phyloP scores from a whole-genome alignment of 2,329 filamentous ascomycete genomes.

The Ophiostoma sp. region DNA sequence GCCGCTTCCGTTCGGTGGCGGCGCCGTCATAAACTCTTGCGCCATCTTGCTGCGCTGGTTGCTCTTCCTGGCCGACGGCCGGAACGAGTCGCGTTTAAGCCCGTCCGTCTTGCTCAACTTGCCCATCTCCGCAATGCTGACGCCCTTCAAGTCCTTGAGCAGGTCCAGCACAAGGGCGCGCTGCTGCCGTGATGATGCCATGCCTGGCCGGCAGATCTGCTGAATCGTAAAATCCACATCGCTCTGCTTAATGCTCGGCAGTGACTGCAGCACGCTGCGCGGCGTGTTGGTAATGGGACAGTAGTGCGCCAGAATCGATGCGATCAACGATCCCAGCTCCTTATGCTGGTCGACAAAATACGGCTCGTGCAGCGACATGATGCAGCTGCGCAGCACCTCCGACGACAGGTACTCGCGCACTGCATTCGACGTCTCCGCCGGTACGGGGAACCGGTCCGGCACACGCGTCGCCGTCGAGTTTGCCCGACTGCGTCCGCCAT shows the following conservation, averaged over 20 bases:
- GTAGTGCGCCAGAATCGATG: conserved; percentile 75
- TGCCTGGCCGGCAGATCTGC: conserved; percentile 53
- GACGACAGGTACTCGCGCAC: conserved; percentile 87
- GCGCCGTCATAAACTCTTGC: conserved; percentile 60
- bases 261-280: conserved; percentile 65
- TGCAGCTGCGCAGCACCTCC: conserved; percentile 83
- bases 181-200: conserved; percentile 68
- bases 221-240: conserved; percentile 62
- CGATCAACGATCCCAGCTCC: conserved; percentile 82
- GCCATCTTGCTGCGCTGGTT: conserved; percentile 53
- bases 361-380: conserved; percentile 85
- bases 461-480: conserved; percentile 23
- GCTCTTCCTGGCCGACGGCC: conserved; percentile 37
- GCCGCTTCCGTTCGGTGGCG: conserved; percentile 28
- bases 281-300: conserved; percentile 64
- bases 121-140: conserved; percentile 90
- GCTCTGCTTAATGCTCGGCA: conserved; percentile 68
- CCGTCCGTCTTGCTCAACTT: conserved; percentile 60
- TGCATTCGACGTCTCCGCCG: conserved; percentile 52
- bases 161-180: conserved; percentile 77
- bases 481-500: not conserved
- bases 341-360: conserved; percentile 97
- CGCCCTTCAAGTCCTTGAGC: conserved; percentile 77
- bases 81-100: conserved; percentile 31
- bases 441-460: conserved; percentile 40